Evolutionary conservation across 192 early-diverging fungal genomes (phyloP), one percentile per base, ranked within the genome.

Genomic region (Coemansia sp.): DNA sequence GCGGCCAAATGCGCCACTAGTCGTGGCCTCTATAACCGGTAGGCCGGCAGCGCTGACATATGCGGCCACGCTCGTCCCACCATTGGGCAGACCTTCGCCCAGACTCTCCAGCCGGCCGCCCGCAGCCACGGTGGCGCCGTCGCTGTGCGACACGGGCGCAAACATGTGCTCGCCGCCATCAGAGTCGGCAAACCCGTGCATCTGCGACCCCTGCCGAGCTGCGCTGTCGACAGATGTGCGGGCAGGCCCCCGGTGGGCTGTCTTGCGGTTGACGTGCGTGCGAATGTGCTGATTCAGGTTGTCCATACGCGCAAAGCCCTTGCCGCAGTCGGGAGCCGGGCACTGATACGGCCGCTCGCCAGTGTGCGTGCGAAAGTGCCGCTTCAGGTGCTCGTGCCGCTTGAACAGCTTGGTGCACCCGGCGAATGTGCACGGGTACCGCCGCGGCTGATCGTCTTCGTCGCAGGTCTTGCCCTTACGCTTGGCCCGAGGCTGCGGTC

Each of bases 311-410:
- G 86, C 84, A 77, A 90, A 90, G 32, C 67, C 76, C 57, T 88
- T 89, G 25, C 69, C 82, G 47, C 88, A 90, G 31, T 79, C 85
- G 8, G 79, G 71, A 2, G 82, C 76, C 9, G 61, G 59, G 48
- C 88, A 90, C 32, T 78, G 60, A 73, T 85, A 88, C 1, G 88
- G 88, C 38, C 82, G 79, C 62, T 90, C 88, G 26, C 88, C 88
- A 11, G 85, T 90, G 55, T 90, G 87, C 0, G 83, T 87, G 2
- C 85, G 81, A 40, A 84, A 75, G 58, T 90, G 88, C 25, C 87
- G 80, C 41, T 83, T 89, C 60, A 87, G 79, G 50, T 90, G 88
- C 64, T 88, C 88, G 11, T 86, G 74, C 25, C 88, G 84, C 42
- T 83, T 81, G 62, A 90, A 90, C 39, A 70, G 79, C 65, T 84